Evolutionary conservation across 768 basidiomycete species (phyloP).

Genomic region (Lactarius quietus): DNA sequence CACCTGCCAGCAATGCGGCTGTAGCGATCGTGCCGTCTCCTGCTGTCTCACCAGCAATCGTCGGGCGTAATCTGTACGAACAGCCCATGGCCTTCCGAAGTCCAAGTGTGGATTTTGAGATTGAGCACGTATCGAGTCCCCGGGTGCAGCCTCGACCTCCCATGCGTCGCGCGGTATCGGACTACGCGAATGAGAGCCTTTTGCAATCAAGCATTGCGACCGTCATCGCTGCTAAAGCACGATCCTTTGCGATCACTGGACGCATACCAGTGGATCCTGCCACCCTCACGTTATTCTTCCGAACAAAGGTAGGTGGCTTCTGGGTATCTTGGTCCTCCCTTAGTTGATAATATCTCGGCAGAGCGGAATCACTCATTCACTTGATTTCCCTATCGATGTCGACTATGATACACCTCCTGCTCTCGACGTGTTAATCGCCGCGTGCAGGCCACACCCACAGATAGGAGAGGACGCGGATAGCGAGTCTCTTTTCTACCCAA

Average conservation of each 20-base stretch:
- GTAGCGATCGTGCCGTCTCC: constrained; percentile 21
- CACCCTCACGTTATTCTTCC: constrained; percentile 69
- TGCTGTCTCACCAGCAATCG: constrained; percentile 23
- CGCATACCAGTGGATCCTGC: constrained; percentile 67
- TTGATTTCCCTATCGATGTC: constrained; percentile 79
- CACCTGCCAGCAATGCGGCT: not conserved
- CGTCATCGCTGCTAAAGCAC: constrained; percentile 55
- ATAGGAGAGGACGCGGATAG: constrained; percentile 48
- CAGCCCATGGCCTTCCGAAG: constrained; percentile 37
- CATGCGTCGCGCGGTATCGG: constrained; percentile 35
- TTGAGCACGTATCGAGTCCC: constrained; percentile 43
- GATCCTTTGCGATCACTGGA: constrained; percentile 62
- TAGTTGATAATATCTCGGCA: constrained; percentile 31
- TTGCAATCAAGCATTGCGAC: constrained; percentile 53
- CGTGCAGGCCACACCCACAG: constrained; percentile 64
- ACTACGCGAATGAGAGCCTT: constrained; percentile 49
- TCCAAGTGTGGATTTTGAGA: constrained; percentile 57
- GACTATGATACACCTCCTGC: constrained; percentile 72
- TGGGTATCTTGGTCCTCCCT: not conserved
- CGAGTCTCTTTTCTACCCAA: constrained; percentile 70
- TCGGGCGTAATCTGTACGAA: constrained; percentile 19
- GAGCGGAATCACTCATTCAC: constrained; percentile 75
- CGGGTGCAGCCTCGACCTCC: constrained; percentile 23
- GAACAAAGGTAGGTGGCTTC: constrained; percentile 57
- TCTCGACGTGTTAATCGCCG: constrained; percentile 71